phyloP scores from a whole-genome alignment of 805 yeast genomes.

The Yarrowia phangngaensis region DNA sequence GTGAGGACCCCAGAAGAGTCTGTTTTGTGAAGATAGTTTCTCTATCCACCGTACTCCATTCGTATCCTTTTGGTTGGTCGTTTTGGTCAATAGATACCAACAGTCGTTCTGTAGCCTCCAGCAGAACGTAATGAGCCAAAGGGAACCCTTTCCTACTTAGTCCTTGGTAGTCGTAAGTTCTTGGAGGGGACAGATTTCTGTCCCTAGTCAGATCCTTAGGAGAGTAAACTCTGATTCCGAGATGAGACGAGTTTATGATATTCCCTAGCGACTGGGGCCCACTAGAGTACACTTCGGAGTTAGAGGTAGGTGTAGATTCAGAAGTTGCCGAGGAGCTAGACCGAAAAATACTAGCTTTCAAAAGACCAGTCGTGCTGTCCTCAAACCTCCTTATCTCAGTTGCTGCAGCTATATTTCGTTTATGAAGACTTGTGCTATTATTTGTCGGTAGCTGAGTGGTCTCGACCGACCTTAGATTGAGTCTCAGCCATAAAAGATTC shows the following conservation, averaged over 20 bases:
- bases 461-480: constrained; percentile 38
- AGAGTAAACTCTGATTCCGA: constrained; percentile 28
- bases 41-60: constrained; percentile 8
- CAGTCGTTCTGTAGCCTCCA: constrained; percentile 14
- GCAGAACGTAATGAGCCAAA: constrained; percentile 10
- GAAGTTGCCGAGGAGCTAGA: constrained; percentile 7
- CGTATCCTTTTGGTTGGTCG: constrained; percentile 14
- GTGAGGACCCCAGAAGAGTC: constrained; percentile 11
- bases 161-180: constrained; percentile 18
- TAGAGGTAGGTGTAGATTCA: constrained; percentile 17
- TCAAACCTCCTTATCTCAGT: too few relatives aligned
- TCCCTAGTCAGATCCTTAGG: constrained; percentile 28
- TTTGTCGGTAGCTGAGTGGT: neutral
- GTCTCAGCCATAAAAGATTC: constrained; percentile 40
- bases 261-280: constrained; percentile 13
- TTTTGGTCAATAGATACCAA: constrained; percentile 3
- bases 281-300: too few relatives aligned
- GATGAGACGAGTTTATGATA: neutral
- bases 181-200: constrained; percentile 4
- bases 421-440: neutral
- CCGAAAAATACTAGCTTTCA: too few relatives aligned
- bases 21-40: constrained; percentile 16
- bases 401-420: too few relatives aligned
- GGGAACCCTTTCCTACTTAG: constrained; percentile 15
- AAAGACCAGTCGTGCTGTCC: too few relatives aligned